Evolutionary conservation across 2,329 filamentous ascomycete species (phyloP).

Genomic region (Lachnellula cervina): DNA sequence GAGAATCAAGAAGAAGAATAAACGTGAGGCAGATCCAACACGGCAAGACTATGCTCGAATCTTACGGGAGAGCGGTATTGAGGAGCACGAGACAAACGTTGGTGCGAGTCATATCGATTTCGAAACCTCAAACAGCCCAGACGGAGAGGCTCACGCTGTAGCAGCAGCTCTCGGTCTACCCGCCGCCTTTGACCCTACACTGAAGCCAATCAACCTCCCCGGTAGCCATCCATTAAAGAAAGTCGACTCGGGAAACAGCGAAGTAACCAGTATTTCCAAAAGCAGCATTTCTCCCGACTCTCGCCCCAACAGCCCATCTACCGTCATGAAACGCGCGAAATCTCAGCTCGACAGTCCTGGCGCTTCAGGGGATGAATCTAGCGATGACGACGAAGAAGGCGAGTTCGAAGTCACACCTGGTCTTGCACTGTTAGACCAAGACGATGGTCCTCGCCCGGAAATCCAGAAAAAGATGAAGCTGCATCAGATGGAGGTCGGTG

Average conservation of each 20-base stretch:
- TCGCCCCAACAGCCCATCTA: constrained; percentile 31
- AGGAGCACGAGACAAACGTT: constrained; percentile 29
- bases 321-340: constrained; percentile 41
- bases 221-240: constrained; percentile 17
- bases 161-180: constrained; percentile 59
- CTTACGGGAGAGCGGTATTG: constrained; percentile 50
- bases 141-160: constrained; percentile 61
- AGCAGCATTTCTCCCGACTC: constrained; percentile 31
- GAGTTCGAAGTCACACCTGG: constrained; percentile 32
- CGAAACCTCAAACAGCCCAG: constrained; percentile 35
- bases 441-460: constrained; percentile 17
- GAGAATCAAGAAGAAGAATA: constrained; percentile 66
- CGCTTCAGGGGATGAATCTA: constrained; percentile 33
- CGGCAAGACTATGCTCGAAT: constrained; percentile 62
- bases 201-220: constrained; percentile 48
- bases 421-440: constrained; percentile 21
- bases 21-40: constrained; percentile 59
- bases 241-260: constrained; percentile 25
- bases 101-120: constrained; percentile 20
- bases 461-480: constrained; percentile 45
- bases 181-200: constrained; percentile 58
- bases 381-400: constrained; percentile 33
- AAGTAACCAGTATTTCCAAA: constrained; percentile 16
- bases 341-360: constrained; percentile 26
- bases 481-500: constrained; percentile 56